Conservation (phyloP, 2,329 filamentous ascomycete species). For the Coleophoma crateriformis region DNA sequence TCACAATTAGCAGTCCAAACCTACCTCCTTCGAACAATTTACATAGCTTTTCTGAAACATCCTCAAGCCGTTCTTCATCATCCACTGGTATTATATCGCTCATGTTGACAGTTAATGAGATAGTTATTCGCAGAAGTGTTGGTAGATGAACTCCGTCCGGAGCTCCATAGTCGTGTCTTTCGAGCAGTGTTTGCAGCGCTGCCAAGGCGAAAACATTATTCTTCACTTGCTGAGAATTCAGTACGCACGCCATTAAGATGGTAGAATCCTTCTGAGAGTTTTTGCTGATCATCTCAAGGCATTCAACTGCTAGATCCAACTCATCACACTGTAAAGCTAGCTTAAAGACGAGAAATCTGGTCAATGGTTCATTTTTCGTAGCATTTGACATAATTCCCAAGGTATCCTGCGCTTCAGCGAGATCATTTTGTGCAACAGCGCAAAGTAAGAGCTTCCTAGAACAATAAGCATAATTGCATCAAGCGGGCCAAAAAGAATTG, state of each 20-base stretch:
- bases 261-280: conserved; percentile 46
- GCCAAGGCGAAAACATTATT: conserved; percentile 55
- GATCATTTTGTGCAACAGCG: conserved; percentile 52
- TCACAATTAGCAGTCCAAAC: background rate
- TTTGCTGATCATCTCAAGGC: conserved; percentile 55
- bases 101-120: conserved; percentile 42
- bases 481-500: conserved; percentile 3
- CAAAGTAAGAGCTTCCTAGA: conserved; percentile 69
- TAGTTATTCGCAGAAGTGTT: conserved; percentile 57
- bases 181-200: conserved; percentile 54
- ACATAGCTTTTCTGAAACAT: conserved; percentile 44
- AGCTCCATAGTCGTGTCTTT: conserved; percentile 43
- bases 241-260: conserved; percentile 73
- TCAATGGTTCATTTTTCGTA: conserved; percentile 56
- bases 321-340: conserved; percentile 57
- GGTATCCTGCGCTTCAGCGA: conserved; percentile 45
- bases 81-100: conserved; percentile 15
- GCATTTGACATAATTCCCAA: conserved; percentile 54
- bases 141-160: conserved; percentile 51
- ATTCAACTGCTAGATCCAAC: conserved; percentile 51
- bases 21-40: conserved; percentile 44
- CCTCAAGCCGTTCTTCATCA: background rate
- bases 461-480: background rate
- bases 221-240: conserved; percentile 65
- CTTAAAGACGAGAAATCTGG: conserved; percentile 72